phyloP scores from a whole-genome alignment of 2,329 filamentous ascomycete genomes.

The Botrytis tulipae region DNA sequence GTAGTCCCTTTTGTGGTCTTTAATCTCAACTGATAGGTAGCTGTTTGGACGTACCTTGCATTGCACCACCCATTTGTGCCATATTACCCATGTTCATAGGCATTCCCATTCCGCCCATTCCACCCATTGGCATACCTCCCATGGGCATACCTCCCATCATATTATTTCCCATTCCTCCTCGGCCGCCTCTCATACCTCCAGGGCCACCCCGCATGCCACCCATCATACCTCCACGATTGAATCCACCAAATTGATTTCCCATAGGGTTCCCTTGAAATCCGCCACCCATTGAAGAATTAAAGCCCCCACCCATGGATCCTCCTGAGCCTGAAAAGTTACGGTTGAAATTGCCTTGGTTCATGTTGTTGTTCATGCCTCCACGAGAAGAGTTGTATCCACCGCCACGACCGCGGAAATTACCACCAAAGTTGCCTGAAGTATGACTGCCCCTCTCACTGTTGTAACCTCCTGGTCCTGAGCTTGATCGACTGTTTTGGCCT shows the following conservation, averaged over 20 bases:
- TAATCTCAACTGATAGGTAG: neutral
- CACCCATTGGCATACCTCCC: conserved; percentile 53
- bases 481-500: conserved; percentile 52
- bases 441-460: conserved; percentile 45
- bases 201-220: conserved; percentile 52
- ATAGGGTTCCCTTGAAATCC: conserved; percentile 48
- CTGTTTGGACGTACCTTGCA: conserved; percentile 52
- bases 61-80: conserved; percentile 46
- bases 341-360: conserved; percentile 54
- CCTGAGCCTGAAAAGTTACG: conserved; percentile 48
- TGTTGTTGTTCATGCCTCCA: conserved; percentile 41
- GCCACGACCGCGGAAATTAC: conserved; percentile 51
- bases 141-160: conserved; percentile 50
- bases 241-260: conserved; percentile 50
- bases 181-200: conserved; percentile 57
- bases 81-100: conserved; percentile 48
- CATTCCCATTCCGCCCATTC: conserved; percentile 45
- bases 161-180: conserved; percentile 49
- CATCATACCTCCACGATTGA: conserved; percentile 53
- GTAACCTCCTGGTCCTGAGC: conserved; percentile 45
- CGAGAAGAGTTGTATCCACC: conserved; percentile 45
- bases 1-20: neutral
- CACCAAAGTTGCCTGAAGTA: conserved; percentile 41
- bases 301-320: conserved; percentile 47
- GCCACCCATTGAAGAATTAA: conserved; percentile 45